Evolutionary conservation across 768 basidiomycete genomes (phyloP), one percentile per base, ranked within the genome.

Genomic region (Sarcodon aspratus): DNA sequence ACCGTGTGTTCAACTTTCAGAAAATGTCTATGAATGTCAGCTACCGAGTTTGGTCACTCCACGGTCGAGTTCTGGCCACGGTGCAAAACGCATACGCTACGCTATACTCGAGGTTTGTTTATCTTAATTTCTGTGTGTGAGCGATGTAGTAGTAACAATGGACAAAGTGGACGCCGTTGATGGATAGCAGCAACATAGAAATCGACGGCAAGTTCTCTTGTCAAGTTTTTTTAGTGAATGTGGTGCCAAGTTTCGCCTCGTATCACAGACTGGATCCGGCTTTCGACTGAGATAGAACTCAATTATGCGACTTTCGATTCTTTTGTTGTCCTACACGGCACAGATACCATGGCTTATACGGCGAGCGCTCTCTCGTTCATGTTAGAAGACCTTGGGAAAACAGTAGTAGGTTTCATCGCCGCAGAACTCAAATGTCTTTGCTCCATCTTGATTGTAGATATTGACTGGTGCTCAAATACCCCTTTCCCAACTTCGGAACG

Each of bases 391-490:
- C 74, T 97, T 3, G 90, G 91, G 44, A 93, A 91, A 68, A 92
- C 89, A 1, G 85, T 93, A 57, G 87, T 89, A 71, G 35, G 70
- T 55, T 48, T 10, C 35, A 32, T 9, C 33, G 13, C 9, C 27
- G 35, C 17, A 21, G 7, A 18, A 12, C 37, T 40, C n/a, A 7
- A 43, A 18, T 7, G n/a, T 12, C 10, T 10, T 13, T 44, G 33
- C 38, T 50, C 32, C 43, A 27, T 31, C 48, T 44, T 5, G 27
- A 11, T 13, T 47, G 9, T 46, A 91, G 89, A 90, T 95, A 50
- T 56, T 94, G 32, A 95, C 90, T 1, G 94, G 93, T 10, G 91
- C 93, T 0, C 94, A 96, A 67, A 95, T 97, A 34, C 90, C 94
- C 11, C 69, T 93, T 33, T 91, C 87, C 1, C 85, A 92, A 59